Percentiles rank a stretch among this genome's conserved stretches.
Conservation (phyloP, 352 stramenopile species). For the Stramenopiles sp. region DNA sequence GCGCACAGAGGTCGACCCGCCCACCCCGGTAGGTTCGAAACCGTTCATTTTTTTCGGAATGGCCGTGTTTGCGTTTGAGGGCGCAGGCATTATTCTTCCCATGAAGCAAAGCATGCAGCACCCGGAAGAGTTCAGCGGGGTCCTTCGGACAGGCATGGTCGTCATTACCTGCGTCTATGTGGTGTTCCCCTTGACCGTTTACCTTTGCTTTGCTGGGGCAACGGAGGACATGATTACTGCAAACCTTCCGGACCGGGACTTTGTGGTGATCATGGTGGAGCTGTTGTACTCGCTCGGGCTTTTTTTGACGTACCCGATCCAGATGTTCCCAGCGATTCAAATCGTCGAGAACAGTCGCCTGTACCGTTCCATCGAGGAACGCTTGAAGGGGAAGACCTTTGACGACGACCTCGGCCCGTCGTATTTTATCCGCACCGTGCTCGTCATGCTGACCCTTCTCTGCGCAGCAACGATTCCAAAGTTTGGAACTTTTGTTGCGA, state of each 20-base stretch:
- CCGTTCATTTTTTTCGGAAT: constrained; percentile 64
- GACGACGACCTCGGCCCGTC: constrained; percentile 4
- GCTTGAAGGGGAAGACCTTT: constrained; percentile 8
- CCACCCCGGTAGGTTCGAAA: constrained; percentile 36
- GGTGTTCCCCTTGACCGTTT: constrained; percentile 57
- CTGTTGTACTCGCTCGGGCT: constrained; percentile 54
- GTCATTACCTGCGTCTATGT: constrained; percentile 60
- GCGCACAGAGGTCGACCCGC: constrained; percentile 33
- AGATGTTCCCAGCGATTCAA: constrained; percentile 73
- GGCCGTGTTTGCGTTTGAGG: constrained; percentile 67
- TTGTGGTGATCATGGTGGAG: constrained; percentile 45
- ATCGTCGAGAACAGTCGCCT: constrained; percentile 31
- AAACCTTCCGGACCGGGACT: constrained; percentile 44
- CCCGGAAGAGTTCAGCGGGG: constrained; percentile 40
- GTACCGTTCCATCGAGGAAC: constrained; percentile 22
- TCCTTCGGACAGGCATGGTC: constrained; percentile 44
- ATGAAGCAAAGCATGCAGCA: constrained; percentile 61
- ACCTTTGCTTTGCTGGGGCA: constrained; percentile 50
- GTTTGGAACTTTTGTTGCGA: constrained; percentile 67
- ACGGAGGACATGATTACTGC: constrained; percentile 64
- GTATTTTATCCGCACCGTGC: constrained; percentile 30
- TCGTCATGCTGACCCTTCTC: constrained; percentile 50
- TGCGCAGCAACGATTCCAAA: constrained; percentile 53
- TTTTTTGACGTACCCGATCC: constrained; percentile 73
- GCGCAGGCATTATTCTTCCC: constrained; percentile 57